Evolutionary conservation across 2,329 filamentous ascomycete genomes (phyloP), one percentile per base, ranked within the genome.

Genomic region (Sordariomycetes sp.): DNA sequence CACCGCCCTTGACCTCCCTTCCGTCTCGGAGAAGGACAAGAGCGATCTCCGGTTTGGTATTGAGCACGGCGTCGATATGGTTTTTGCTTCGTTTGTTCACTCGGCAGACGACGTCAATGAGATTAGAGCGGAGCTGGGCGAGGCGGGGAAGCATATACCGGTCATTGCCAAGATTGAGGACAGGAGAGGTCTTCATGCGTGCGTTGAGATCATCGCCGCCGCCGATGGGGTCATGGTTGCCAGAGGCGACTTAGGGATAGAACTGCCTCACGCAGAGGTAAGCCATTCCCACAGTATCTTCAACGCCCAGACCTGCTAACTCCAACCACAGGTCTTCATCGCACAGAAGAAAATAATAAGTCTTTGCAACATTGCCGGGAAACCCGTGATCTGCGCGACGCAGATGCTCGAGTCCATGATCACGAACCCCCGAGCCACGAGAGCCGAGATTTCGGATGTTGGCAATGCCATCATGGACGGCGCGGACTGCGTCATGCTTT

Each of bases 401-500:
- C 94, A 99, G 80, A 99, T 99, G 94, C 84, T 99, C 48, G 94
- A 99, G 82, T 96, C 90, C 62, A 99, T 99, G 94, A 99, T 96
- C 74, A 96, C 96, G 82, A 99, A 99, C 81, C 94, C 94, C 64
- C 89, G 94, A 62, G 94, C 94, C 55, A 99, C 94, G 62, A 90
- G 94, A 75, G 94, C 94, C 62, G 94, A 99, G 79, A 95, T 99
- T 71, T 95, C 89, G 68, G 94, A 99, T 69, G 94, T 99, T 61
- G 94, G 94, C 65, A 99, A 99, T 73, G 94, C 94, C 64, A 90
- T 99, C 63, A 89, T 95, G 55, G 94, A 99, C 69, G 94, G 94
- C 67, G 90, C 92, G 61, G 94, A 99, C 82, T 99, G 94, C 76
- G 94, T 99, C 73, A 99, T 99, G 94, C 82, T 99, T 77, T 97